Percentiles rank a stretch among this genome's conserved stretches.
These are phyloP conservation scores for Fusarium musae DNA, from an alignment of 2,329 filamentous ascomycete species.

Conservation along the genomic window DNA sequence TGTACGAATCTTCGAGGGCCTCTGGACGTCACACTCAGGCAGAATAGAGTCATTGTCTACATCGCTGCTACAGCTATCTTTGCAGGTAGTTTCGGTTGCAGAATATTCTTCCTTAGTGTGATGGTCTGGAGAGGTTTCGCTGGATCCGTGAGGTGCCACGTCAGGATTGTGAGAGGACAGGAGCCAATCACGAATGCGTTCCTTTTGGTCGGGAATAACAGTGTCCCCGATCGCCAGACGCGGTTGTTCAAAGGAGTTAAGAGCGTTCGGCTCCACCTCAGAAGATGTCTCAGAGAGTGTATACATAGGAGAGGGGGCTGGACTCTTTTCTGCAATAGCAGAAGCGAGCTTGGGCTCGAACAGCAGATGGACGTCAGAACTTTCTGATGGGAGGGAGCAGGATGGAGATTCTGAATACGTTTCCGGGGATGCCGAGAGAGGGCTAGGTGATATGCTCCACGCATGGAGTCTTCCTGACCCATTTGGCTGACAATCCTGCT, in stretches of 20 bases:
- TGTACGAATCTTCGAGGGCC: rapidly evolving
- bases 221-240: background rate
- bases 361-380: rapidly evolving
- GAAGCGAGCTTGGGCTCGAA: rapidly evolving
- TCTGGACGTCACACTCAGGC: background rate
- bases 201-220: rapidly evolving
- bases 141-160: background rate
- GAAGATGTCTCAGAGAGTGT: too few species aligned
- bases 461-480: rapidly evolving
- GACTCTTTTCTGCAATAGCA: background rate
- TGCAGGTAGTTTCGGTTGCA: background rate
- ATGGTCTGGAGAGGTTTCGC: background rate
- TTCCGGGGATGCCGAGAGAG: rapidly evolving
- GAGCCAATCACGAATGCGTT: background rate
- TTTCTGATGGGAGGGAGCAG: background rate
- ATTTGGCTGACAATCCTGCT: background rate
- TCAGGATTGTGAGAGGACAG: rapidly evolving
- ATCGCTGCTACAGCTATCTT: background rate
- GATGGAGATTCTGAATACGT: background rate
- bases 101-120: rapidly evolving
- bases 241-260: too few species aligned
- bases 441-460: too few species aligned
- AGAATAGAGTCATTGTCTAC: background rate
- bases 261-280: too few species aligned
- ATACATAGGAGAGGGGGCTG: too few species aligned